Percentiles rank a stretch among this genome's conserved stretches.
These are phyloP conservation scores for Macaranga tanarius DNA, from an alignment of 441 rosid genomes.

Conservation along the genomic window DNA sequence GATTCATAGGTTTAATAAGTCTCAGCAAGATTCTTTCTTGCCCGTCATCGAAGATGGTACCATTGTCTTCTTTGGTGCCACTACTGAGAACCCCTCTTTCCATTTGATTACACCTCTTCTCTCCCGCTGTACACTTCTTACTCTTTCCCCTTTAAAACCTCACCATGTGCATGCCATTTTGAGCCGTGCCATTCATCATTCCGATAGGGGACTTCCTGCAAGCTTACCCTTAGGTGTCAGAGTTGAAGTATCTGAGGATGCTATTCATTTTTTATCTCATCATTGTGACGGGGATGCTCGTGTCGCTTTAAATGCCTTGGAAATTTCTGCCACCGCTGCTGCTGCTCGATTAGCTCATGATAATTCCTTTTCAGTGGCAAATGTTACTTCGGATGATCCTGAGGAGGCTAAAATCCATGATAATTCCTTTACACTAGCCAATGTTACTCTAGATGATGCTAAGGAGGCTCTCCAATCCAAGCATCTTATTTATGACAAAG, in stretches of 20 bases:
- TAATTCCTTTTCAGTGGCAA: too few species aligned
- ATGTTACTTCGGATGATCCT: too few species aligned
- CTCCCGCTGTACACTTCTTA: conserved; percentile 69
- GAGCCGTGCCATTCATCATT: conserved; percentile 42
- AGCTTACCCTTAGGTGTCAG: conserved; percentile 18
- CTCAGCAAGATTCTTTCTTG: conserved; percentile 86
- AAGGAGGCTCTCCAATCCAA: conserved; percentile 82
- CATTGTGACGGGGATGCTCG: conserved; percentile 46
- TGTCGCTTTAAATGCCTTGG: conserved; percentile 72
- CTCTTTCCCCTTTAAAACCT: conserved; percentile 63
- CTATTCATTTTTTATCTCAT: too few species aligned
- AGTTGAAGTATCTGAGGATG: too few species aligned
- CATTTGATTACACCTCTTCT: conserved; percentile 33
- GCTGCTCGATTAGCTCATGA: conserved; percentile 31
- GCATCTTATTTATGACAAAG: conserved; percentile 76
- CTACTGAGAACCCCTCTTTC: too few species aligned
- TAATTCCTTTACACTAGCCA: background rate
- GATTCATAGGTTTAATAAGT: conserved; percentile 79
- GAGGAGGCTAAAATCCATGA: too few species aligned
- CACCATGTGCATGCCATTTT: conserved; percentile 48
- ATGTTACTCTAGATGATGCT: conserved; percentile 58
- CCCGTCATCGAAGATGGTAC: conserved; percentile 86
- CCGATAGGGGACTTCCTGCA: conserved; percentile 33
- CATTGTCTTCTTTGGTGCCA: conserved; percentile 25
- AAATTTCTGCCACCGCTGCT: conserved; percentile 62